Percentiles rank a stretch among this genome's conserved stretches.
phyloP scores from a whole-genome alignment of 2,329 filamentous ascomycete species.

The Claviceps spartinae region DNA sequence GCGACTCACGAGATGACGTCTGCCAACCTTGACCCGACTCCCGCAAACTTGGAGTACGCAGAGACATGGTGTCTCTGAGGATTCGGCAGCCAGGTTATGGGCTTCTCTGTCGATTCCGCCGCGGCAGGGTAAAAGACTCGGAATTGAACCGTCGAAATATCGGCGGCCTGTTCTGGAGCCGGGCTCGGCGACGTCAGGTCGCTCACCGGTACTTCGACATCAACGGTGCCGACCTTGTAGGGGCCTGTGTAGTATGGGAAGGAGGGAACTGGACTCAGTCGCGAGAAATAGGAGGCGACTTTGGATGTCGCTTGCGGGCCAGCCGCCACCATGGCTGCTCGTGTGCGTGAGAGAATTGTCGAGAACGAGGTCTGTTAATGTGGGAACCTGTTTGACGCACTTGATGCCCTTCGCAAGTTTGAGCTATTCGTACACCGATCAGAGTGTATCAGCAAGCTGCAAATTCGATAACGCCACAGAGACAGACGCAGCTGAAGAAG shows the following conservation, averaged over 20 bases:
- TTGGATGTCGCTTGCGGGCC: slow-evolving; percentile 18
- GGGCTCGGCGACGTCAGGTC: slow-evolving; percentile 41
- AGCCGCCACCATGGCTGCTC: slow-evolving; percentile 8
- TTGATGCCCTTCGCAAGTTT: too few relatives aligned
- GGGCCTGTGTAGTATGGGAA: slow-evolving; percentile 68
- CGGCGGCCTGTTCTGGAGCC: slow-evolving; percentile 36
- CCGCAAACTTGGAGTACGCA: slow-evolving; percentile 65
- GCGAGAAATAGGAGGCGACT: slow-evolving; percentile 35
- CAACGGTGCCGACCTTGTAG: slow-evolving; percentile 65
- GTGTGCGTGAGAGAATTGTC: background rate
- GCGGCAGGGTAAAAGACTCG: slow-evolving; percentile 69
- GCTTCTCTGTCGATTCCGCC: slow-evolving; percentile 36
- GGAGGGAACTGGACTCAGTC: slow-evolving; percentile 52
- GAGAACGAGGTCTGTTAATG: background rate
- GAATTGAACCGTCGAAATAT: slow-evolving; percentile 62
- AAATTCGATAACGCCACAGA: too few relatives aligned
- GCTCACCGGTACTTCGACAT: slow-evolving; percentile 63
- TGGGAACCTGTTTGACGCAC: too few relatives aligned
- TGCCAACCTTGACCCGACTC: slow-evolving; percentile 44
- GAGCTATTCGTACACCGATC: too few relatives aligned
- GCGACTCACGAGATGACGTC: slow-evolving; percentile 44
- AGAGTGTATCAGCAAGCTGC: too few relatives aligned
- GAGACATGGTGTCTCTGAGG: slow-evolving; percentile 63
- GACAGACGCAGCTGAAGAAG: too few relatives aligned
- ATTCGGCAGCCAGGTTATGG: slow-evolving; percentile 62